Percentiles rank a stretch among this genome's conserved stretches.
phyloP scores from a whole-genome alignment of 2,329 filamentous ascomycete species.

The Macrophomina pseudophaseolina region DNA sequence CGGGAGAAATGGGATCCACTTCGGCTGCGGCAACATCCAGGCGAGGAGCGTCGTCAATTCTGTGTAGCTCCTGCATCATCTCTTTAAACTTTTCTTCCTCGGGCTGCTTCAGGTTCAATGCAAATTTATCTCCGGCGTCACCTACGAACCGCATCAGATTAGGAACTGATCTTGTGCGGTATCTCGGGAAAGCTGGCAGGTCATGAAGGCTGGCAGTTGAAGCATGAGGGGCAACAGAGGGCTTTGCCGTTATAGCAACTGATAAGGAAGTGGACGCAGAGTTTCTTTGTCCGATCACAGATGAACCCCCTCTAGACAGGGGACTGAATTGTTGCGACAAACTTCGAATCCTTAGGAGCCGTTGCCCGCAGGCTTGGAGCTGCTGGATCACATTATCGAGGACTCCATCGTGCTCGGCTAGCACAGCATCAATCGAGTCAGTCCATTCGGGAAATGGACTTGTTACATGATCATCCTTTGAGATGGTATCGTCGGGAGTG shows the following conservation, averaged over 20 bases:
- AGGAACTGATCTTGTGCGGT: slow-evolving; percentile 38
- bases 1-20: background rate
- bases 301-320: slow-evolving; percentile 35
- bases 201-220: slow-evolving; percentile 39
- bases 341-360: slow-evolving; percentile 6
- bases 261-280: background rate
- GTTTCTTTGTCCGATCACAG: slow-evolving; percentile 33
- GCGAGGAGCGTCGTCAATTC: background rate
- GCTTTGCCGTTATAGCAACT: slow-evolving; percentile 21
- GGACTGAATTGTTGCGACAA: slow-evolving; percentile 2
- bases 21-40: background rate
- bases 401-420: slow-evolving; percentile 46
- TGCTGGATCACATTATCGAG: slow-evolving; percentile 48
- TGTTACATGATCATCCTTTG: slow-evolving; percentile 40
- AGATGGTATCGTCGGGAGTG: slow-evolving; percentile 1
- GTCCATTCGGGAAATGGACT: slow-evolving; percentile 32
- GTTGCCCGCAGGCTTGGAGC: slow-evolving; percentile 33
- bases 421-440: slow-evolving; percentile 44
- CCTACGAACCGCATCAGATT: slow-evolving; percentile 45
- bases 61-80: background rate
- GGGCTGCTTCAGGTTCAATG: slow-evolving; percentile 36
- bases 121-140: slow-evolving; percentile 43
- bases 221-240: background rate
- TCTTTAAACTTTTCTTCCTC: slow-evolving; percentile 5
- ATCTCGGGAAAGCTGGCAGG: slow-evolving; percentile 30